A percentile compares a stretch with the other conserved stretches of the same genome.
phyloP scores from a whole-genome alignment of 495 filamentous ascomycete species.

The Hypoxylon intermedium region DNA sequence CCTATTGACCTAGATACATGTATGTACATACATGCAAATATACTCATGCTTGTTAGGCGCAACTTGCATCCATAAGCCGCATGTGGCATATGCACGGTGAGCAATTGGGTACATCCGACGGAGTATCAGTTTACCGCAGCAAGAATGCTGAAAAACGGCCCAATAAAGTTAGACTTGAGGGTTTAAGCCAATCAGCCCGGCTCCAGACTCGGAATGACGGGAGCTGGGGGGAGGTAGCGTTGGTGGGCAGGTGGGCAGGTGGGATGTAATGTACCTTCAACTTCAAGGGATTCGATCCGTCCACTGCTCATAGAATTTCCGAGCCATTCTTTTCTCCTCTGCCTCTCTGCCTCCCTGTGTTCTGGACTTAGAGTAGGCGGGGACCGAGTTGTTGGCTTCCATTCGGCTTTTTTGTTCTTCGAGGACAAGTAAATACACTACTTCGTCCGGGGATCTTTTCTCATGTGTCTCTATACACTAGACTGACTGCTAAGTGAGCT shows the following conservation, averaged over 20 bases:
- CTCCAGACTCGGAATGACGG: conserved; percentile 38
- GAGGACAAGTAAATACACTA: background rate
- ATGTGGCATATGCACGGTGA: conserved; percentile 27
- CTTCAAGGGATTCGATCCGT: conserved; percentile 19
- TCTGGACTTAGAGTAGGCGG: too few species aligned
- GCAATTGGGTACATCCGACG: conserved; percentile 28
- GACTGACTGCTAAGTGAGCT: conserved; percentile 35
- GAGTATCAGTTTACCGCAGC: conserved; percentile 33
- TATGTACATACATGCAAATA: background rate
- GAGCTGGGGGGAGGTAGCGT: conserved; percentile 22
- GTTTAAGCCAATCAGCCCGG: conserved; percentile 17
- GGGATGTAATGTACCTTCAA: background rate
- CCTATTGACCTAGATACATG: background rate
- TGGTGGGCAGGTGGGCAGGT: conserved; percentile 16
- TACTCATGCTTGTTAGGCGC: too few species aligned
- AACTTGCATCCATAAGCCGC: conserved; percentile 17
- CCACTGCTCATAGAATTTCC: conserved; percentile 25
- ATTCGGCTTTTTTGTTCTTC: too few species aligned
- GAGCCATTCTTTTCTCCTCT: conserved; percentile 18
- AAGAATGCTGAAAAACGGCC: background rate
- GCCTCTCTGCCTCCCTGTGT: too few species aligned
- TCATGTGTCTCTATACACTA: conserved; percentile 12
- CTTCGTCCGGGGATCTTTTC: conserved; percentile 7
- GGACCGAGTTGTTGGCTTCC: too few species aligned
- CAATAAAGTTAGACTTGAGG: background rate